Base-by-base conservation (phyloP, 2,329 filamentous ascomycete genomes). In the Curvularia sp. region DNA sequence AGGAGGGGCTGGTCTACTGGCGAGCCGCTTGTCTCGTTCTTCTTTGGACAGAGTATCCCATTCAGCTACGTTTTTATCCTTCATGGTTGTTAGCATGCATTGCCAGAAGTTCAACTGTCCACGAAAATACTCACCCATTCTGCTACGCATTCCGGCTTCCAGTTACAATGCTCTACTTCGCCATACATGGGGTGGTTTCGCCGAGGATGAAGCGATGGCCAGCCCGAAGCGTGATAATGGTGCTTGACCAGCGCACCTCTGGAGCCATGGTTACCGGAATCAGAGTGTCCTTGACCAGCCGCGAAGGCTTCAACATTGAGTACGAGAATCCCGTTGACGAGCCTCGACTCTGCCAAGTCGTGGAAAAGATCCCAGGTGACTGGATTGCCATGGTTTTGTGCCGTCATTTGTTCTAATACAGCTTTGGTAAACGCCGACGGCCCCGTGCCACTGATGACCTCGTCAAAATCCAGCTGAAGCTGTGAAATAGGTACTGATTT, bases 151-250 rank as follows among this genome's bases (percentile, higher is more conserved):
- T 86, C 83, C 5, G 79, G 73, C 42, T 87, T 82, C 88, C 88
- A 91, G 69, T 91, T 91, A 75, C 88, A 91, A 63, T 83, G 80
- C 72, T 91, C 89, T 0, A 91, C 88, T 73, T 89, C 86, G 5
- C 87, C 88, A 68, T 87, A 90, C 52, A 87, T 84, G 1, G 88
- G 87, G 71, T 91, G 89, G 46, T 80, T 87, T 77, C 83, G 89
- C 28, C 89, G 81, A 1, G 86, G 87, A 70, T 91, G 89, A 2
- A 80, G 80, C 51, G 83, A 84, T 2, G 88, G 89, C 89, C 89
- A 91, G 58, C 86, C 84, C 1, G 88, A 91, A 0, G 89, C 89
- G 73, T 91, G 89, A 68, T 90, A 92, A 74, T 91, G 88, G 71
- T 92, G 89, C 74, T 87, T 89, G 23, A 91, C 88, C 1, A 91